Evolutionary conservation across 176 grass and related monocot genomes (phyloP), one percentile per base, ranked within the genome.

Genomic region (Saccharum officinarum): DNA sequence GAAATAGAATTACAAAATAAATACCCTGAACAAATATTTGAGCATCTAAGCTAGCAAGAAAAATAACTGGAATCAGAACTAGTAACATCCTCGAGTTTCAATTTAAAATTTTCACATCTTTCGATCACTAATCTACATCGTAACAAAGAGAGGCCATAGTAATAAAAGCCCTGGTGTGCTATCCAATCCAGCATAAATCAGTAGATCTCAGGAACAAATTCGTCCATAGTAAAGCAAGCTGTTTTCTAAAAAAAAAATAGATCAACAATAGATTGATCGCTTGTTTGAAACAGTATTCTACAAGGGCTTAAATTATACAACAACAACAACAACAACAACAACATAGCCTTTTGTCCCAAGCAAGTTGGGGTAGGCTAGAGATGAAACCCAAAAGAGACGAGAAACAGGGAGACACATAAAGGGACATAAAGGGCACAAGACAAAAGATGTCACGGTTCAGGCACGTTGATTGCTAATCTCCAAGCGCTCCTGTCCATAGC

Each of bases 1-100:
- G 31, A 13, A 73, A 80, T 34, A 46, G 15, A 66, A 83, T n/a
- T n/a, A 63, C 38, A 82, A 62, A 60, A 46, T 74, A 74, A 83
- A 63, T 23, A 45, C 69, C 4, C 6, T 47, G 4, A 60, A 61
- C 7, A 54, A 60, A 60, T 7, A 73, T 15, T n/a, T 75, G 40
- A 75, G 18, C 12, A 65, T 75, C 49, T 60, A 39, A 74, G 6
- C 4, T 25, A 49, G 26, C 57, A 75, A 75, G 4, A 25, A 84
- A 66, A 22, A 36, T 47, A 44, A 50, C 46, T 82, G 8, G 14
- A 69, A 81, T 38, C 14, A 39, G 39, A 62, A 73, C 10, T 62
- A 15, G 36, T 30, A 55, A 28, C 46, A 81, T 55, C 45, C 20
- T 81, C 7, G 8, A 25, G 14, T 36, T 15, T 25, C 14, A 71